Evolutionary conservation across 1,139 yeast species (phyloP), one percentile per base, ranked within the genome.

Genomic region (Hansenula anomala): DNA sequence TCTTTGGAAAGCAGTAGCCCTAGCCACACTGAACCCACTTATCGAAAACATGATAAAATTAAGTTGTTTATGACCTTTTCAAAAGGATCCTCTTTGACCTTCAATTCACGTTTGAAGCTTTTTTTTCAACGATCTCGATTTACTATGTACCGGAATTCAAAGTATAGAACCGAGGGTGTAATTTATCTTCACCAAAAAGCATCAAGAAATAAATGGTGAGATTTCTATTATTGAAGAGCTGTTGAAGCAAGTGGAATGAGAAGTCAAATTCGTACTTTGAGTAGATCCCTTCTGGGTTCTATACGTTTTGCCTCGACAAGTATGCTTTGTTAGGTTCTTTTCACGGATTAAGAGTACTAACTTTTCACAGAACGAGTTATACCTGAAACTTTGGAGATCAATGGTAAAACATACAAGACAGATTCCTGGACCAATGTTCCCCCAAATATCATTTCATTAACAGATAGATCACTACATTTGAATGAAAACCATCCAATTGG

Each of bases 341-440:
- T n/a, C n/a, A n/a, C n/a, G n/a, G n/a, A n/a, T n/a, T n/a, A n/a
- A n/a, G n/a, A n/a, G n/a, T n/a, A n/a, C 15, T 15, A 33, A 18
- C 15, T 18, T 3, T 6, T 7, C 2, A 30, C 19, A 27, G 34
- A 31, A 23, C 23, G 34, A 15, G 13, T 15, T 10, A n/a, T 41
- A 1, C 51, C 72, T 2, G 56, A 56, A n/a, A 54, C 56, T 23
- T 50, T 76, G 14, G 55, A 57, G 4, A 64, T 85, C 6, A 68
- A 71, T 36, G 84, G 80, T 1, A 69, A 71, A 43, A 52, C 60
- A 1, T 85, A 78, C 55, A 59, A 64, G 25, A 72, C 82, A 1
- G 95, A 89, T 57, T 80, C 76, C 31, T 81, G 89, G 85, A 88
- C 97, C 10, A 92, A 92, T 54, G 81, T 86, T 2, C 88, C 97